Conservation (phyloP, 225 moss, liverwort and hornwort species). For the Antitrichia curtipendula region DNA sequence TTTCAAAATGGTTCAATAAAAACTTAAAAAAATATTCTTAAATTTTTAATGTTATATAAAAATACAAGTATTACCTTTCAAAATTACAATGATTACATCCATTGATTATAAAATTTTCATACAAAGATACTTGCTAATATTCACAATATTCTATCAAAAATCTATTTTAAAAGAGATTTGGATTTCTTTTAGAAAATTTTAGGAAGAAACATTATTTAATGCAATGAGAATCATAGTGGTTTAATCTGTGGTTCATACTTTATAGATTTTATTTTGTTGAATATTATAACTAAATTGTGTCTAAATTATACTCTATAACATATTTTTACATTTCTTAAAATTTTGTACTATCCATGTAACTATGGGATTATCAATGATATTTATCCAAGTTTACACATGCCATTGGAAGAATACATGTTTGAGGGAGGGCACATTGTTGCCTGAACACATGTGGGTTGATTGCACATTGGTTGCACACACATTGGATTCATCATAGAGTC, state of each 20-base stretch:
- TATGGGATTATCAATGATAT: no score
- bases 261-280: not conserved
- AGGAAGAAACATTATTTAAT: not conserved
- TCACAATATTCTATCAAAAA: no score
- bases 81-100: no score
- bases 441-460: constrained; percentile 57
- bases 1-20: not conserved
- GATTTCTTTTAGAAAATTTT: no score
- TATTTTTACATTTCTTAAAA: no score
- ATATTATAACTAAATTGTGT: not conserved
- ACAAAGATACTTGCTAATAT: no score
- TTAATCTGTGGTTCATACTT: not conserved
- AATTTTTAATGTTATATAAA: no score
- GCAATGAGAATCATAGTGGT: not conserved
- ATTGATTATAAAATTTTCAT: no score
- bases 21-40: not conserved
- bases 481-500: constrained; percentile 65
- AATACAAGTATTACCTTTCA: no score
- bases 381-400: constrained; percentile 15
- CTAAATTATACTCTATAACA: not conserved
- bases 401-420: not conserved
- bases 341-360: not conserved
- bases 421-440: constrained; percentile 5
- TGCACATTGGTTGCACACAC: constrained; percentile 85
- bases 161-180: no score